These are phyloP conservation scores for Psilocybe tampanensis DNA, from an alignment of 768 basidiomycete genomes.

Conservation along the genomic window DNA sequence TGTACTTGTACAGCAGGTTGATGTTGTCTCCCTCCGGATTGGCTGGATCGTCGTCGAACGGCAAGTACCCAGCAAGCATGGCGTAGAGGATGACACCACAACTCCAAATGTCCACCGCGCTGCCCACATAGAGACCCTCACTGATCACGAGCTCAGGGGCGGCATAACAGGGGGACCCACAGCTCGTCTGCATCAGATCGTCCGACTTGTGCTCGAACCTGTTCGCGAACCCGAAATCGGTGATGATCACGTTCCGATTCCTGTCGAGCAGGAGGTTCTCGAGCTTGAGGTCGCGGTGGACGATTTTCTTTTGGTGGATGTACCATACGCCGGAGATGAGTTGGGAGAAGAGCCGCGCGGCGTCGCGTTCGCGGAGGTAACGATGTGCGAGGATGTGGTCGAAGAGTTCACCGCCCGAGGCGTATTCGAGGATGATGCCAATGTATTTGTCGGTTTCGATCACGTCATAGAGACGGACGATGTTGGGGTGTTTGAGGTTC, in stretches of 20 bases:
- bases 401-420: constrained; percentile 97
- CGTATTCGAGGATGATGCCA: constrained; percentile 98
- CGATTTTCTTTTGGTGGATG: constrained; percentile 98
- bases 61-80: constrained; percentile 97
- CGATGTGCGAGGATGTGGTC: constrained; percentile 98
- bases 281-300: constrained; percentile 98
- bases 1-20: constrained; percentile 97
- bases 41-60: constrained; percentile 97
- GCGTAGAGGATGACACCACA: constrained; percentile 96
- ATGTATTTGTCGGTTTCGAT: constrained; percentile 99
- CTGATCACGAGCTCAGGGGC: constrained; percentile 98
- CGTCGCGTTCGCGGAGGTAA: constrained; percentile 93
- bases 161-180: constrained; percentile 97
- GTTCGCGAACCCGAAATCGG: constrained; percentile 99
- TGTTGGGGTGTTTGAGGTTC: constrained; percentile 96
- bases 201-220: constrained; percentile 90
- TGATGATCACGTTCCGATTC: constrained; percentile 98
- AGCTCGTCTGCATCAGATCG: constrained; percentile 98
- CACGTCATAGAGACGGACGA: constrained; percentile 96
- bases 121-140: constrained; percentile 95
- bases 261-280: constrained; percentile 98
- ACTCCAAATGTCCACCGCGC: constrained; percentile 97
- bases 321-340: constrained; percentile 99
- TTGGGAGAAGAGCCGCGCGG: constrained; percentile 94
- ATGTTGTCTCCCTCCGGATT: constrained; percentile 99